These are phyloP conservation scores for Peronospora farinosa DNA, from an alignment of 352 stramenopile species.

Conservation along the genomic window DNA sequence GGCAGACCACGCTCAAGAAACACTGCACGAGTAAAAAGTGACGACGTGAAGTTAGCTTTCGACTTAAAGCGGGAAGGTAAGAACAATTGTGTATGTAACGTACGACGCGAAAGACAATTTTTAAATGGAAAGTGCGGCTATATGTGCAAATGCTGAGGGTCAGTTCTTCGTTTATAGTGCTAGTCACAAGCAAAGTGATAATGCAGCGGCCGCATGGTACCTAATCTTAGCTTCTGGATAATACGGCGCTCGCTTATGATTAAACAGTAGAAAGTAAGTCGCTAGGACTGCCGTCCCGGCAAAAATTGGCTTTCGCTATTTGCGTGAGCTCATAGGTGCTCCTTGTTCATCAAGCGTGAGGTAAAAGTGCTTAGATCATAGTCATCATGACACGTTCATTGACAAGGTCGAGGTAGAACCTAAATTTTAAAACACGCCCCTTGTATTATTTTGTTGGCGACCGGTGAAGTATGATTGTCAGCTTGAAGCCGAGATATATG, in stretches of 20 bases:
- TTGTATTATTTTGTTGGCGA: too few relatives aligned
- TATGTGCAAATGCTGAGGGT: neutral
- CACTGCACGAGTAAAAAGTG: conserved; percentile 7
- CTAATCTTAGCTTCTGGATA: too few relatives aligned
- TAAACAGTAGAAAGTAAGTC: too few relatives aligned
- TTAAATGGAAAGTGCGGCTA: conserved; percentile 1
- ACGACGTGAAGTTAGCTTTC: neutral
- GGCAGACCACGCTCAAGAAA: conserved; percentile 14
- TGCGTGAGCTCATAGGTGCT: too few relatives aligned
- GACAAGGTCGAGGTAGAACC: neutral
- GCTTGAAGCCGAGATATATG: neutral
- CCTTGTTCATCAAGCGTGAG: neutral
- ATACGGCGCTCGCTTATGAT: too few relatives aligned
- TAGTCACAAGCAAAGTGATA: too few relatives aligned
- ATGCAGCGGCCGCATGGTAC: too few relatives aligned
- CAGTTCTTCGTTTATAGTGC: conserved; percentile 2
- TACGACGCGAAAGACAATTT: conserved; percentile 20
- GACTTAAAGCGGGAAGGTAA: conserved; percentile 5
- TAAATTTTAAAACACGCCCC: too few relatives aligned
- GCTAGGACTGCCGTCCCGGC: too few relatives aligned
- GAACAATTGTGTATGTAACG: conserved; percentile 11
- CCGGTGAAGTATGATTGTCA: neutral
- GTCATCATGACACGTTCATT: neutral
- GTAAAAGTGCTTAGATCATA: too few relatives aligned
- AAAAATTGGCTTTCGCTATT: too few relatives aligned